Base-by-base conservation (phyloP, 106 monocot genomes). In the Dioscorea alata region DNA sequence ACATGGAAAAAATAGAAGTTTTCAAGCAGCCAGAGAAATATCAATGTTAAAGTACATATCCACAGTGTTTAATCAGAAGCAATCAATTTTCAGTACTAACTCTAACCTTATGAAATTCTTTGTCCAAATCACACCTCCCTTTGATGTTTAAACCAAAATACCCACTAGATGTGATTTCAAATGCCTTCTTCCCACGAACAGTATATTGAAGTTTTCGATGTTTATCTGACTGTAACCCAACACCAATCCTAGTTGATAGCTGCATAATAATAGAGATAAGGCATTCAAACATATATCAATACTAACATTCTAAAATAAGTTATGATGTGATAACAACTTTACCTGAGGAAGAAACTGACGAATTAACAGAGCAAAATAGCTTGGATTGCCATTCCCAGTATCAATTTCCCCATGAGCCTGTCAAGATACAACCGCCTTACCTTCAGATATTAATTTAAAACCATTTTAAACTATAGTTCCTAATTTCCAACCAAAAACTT, bases 381-480 rank as follows among this genome's bases (percentile, higher is more conserved):
- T 82, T 48, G 88, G 89, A 63, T 71, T 57, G 13, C 86, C 88
- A 49, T 49, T 42, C 22, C 60, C 33, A 4, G 86, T 88, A 72
- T 96, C 88, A 19, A 96, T 49, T 80, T 96, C 95, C 48, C 84
- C 91, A 58, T 89, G 88, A 81, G 73, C 86, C 95, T 96, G 73
- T 15, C 54, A 81, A 17, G 50, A 78, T 12, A 72, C 12, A 56
- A 22, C 35, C 15, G 22, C 61, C 62, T 8, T 57, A 1, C 28
- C 3, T 28, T 28, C 28, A 42, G 42, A 42, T 42, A 8, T 42
- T 42, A 42, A 42, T 42, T 42, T 10, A 8, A 42, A 42, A 6
- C 42, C 3, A 3, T 42, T 42, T 5, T 3, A 42, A 42, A 42
- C 0, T 42, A 6, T 42, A 42, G 42, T 42, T 42, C 10, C 6